Conservation (phyloP, 2,329 filamentous ascomycete species). For the Tolypocladium nubicola region DNA sequence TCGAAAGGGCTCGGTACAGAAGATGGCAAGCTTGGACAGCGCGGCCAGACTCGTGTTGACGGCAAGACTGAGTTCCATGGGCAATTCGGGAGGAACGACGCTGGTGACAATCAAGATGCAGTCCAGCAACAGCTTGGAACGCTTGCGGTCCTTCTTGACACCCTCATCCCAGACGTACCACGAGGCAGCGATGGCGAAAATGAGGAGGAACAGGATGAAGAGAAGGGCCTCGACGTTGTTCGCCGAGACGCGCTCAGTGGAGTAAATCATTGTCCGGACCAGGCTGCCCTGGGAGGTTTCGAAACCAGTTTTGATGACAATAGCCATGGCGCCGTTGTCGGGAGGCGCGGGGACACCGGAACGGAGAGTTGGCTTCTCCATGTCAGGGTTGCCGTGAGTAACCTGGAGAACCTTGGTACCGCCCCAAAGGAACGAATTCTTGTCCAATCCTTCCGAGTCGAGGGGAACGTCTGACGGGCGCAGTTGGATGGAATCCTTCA, state of each 20-base stretch:
- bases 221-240: conserved; percentile 94
- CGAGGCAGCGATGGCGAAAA: conserved; percentile 93
- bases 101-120: conserved; percentile 96
- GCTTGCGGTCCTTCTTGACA: conserved; percentile 86
- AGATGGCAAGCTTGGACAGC: conserved; percentile 90
- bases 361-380: conserved; percentile 58
- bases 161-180: conserved; percentile 99
- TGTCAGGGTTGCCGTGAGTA: conserved; percentile 72
- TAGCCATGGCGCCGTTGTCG: conserved; percentile 85
- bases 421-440: conserved; percentile 92
- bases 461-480: conserved; percentile 71
- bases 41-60: conserved; percentile 96
- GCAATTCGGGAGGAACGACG: conserved; percentile 94
- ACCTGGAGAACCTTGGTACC: conserved; percentile 96
- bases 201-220: conserved; percentile 91
- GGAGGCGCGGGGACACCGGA: conserved; percentile 78
- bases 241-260: conserved; percentile 95
- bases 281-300: conserved; percentile 97
- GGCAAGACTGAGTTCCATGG: conserved; percentile 94
- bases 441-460: conserved; percentile 86
- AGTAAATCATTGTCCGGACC: conserved; percentile 99
- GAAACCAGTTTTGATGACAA: conserved; percentile 95
- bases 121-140: conserved; percentile 92
- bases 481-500: conserved; percentile 93
- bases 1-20: conserved; percentile 97